Evolutionary conservation across 2,329 filamentous ascomycete species (phyloP), one percentile per base, ranked within the genome.

Genomic region (Cordyceps farinosa): DNA sequence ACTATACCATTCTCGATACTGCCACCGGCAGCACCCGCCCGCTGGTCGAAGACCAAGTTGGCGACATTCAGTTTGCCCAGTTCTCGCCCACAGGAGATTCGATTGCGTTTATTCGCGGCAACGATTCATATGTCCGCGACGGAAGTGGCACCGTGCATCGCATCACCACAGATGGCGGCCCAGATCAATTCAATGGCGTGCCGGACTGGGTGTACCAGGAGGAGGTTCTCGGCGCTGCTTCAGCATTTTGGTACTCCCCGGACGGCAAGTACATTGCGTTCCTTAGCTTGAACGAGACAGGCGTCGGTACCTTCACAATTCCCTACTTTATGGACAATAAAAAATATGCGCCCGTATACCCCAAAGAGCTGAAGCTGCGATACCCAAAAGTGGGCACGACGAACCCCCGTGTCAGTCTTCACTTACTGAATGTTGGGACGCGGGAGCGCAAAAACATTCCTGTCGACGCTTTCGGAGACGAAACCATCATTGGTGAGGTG

Each of bases 161-260:
- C 55, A 81, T 88, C 65, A 89, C 87, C 13, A 73, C 75, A 0
- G 80, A 88, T 66, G 87, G 86, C 11, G 80, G 84, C 0, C 82
- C 84, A 0, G 84, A 88, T 70, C 74, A 82, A 67, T 90, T 89
- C 75, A 84, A 88, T 64, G 86, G 79, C 5, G 80, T 88, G 1
- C 86, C 86, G 0, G 87, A 89, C 69, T 89, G 94, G 94, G 94
- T 97, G 0, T 96, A 96, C 69, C 91, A 95, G 72, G 80, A 82
- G 64, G 76, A 78, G 63, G 73, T 78, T 3, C 90, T 97, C 66
- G 76, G 80, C 5, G 86, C 84, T 1, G 90, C 91, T 67, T 91
- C 85, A 65, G 91, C 90, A 1, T 91, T 93, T 0, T 98, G 94
- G 94, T 97, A 92, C 90, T 93, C 91, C 17, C 85, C 88, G 30